These are phyloP conservation scores for Sanghuangporus weigelae DNA, from an alignment of 1,284 basidiomycete species.

Conservation along the genomic window DNA sequence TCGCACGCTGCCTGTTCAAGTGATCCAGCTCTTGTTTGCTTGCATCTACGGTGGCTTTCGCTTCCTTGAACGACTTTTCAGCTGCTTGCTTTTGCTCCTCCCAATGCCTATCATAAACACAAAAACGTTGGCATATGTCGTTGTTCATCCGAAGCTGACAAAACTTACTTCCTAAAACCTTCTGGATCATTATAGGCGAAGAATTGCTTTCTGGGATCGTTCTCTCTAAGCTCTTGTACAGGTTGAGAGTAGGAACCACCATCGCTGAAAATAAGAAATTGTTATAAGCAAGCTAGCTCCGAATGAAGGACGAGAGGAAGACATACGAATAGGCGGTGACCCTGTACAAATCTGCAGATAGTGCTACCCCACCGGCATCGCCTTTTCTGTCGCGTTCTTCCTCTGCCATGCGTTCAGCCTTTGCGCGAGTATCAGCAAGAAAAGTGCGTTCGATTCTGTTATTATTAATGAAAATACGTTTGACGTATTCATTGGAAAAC, in stretches of 20 bases:
- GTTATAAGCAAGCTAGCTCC: neutral
- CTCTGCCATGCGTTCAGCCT: constrained; percentile 52
- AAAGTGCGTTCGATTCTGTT: constrained; percentile 68
- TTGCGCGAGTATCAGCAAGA: constrained; percentile 55
- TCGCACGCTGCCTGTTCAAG: neutral
- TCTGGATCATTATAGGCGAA: constrained; percentile 5
- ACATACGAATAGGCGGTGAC: constrained; percentile 61
- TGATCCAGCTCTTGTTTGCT: neutral
- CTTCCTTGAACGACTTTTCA: neutral
- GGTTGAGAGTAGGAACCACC: constrained; percentile 14
- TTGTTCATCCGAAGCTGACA: neutral
- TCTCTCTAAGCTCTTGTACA: neutral
- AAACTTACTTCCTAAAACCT: constrained; percentile 4
- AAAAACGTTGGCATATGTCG: too few species aligned
- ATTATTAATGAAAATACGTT: constrained; percentile 79
- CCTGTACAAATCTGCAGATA: constrained; percentile 54
- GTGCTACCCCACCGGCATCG: constrained; percentile 37
- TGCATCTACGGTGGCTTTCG: neutral
- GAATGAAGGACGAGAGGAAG: neutral
- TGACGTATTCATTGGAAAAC: constrained; percentile 72
- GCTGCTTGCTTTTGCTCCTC: neutral
- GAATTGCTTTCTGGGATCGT: constrained; percentile 1
- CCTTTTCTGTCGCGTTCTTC: constrained; percentile 26
- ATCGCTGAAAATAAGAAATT: constrained; percentile 2
- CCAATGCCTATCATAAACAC: constrained; percentile 4